These are phyloP conservation scores for Nevesoporus exiguus DNA, from an alignment of 768 basidiomycete genomes.

Conservation along the genomic window DNA sequence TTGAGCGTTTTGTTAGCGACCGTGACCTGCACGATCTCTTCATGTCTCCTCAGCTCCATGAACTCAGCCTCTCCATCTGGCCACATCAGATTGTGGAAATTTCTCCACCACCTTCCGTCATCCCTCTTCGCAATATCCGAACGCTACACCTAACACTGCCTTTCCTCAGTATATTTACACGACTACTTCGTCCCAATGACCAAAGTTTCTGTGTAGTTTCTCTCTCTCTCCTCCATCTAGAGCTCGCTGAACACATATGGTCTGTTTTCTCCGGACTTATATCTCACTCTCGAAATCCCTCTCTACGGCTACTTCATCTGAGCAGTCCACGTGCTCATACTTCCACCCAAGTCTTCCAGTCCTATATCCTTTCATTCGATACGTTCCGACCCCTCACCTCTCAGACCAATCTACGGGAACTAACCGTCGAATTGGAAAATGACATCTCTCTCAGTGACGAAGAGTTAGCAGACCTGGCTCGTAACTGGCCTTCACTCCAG, in stretches of 20 bases:
- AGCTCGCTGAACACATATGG: not conserved
- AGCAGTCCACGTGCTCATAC: no score
- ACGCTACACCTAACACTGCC: not conserved
- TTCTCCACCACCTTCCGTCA: not conserved
- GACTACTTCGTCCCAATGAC: not conserved
- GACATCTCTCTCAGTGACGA: not conserved
- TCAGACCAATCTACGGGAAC: not conserved
- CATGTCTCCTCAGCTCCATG: not conserved
- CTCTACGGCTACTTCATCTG: not conserved
- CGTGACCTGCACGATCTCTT: not conserved
- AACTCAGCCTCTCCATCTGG: not conserved
- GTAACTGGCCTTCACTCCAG: not conserved
- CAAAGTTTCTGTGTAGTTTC: not conserved
- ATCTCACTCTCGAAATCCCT: not conserved
- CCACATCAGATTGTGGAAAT: not conserved
- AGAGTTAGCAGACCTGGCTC: not conserved
- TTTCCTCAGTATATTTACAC: not conserved
- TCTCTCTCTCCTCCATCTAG: not conserved
- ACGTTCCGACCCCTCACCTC: not conserved
- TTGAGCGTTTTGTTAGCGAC: not conserved
- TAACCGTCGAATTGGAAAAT: not conserved
- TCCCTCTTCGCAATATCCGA: not conserved
- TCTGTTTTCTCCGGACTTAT: not conserved
- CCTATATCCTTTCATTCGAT: not conserved
- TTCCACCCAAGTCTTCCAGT: no score